These are phyloP conservation scores for Boletus rufocinnamomeus DNA, from an alignment of 768 basidiomycete genomes.

Conservation along the genomic window DNA sequence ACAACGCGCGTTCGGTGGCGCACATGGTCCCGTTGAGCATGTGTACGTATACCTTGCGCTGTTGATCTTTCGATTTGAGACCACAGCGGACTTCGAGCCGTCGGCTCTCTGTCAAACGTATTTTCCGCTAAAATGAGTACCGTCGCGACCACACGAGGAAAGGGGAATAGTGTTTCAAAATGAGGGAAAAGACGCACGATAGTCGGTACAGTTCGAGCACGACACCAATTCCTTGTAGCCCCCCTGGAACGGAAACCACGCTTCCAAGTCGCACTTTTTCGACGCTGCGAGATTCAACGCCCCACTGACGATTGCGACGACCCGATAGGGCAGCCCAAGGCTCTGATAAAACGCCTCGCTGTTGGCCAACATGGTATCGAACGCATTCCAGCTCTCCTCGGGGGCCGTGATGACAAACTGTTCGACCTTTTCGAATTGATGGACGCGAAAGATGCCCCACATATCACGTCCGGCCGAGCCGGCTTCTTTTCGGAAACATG, in stretches of 20 bases:
- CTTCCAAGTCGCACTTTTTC: slow-evolving; percentile 97
- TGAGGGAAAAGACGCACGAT: slow-evolving; percentile 64
- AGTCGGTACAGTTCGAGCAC: slow-evolving; percentile 98
- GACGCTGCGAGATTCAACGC: slow-evolving; percentile 96
- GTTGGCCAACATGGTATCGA: slow-evolving; percentile 86
- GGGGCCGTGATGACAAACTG: slow-evolving; percentile 96
- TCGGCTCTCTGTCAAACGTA: slow-evolving; percentile 68
- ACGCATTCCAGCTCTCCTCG: slow-evolving; percentile 91
- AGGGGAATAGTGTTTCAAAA: neutral
- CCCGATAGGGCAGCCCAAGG: slow-evolving; percentile 87
- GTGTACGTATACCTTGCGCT: slow-evolving; percentile 93
- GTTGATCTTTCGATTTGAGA: slow-evolving; percentile 85
- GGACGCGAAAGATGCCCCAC: slow-evolving; percentile 99
- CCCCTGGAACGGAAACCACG: slow-evolving; percentile 99
- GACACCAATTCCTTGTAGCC: slow-evolving; percentile 97
- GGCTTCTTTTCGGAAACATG: slow-evolving; percentile 99
- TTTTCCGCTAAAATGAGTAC: neutral
- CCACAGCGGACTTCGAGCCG: slow-evolving; percentile 93
- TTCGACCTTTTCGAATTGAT: slow-evolving; percentile 99
- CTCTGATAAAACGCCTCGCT: slow-evolving; percentile 97
- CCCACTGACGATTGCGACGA: slow-evolving; percentile 94
- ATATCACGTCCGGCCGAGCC: slow-evolving; percentile 97
- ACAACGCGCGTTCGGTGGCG: slow-evolving; percentile 94
- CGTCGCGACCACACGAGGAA: neutral
- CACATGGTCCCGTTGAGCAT: slow-evolving; percentile 99